phyloP scores from a whole-genome alignment of 192 early-diverging fungal genomes.

The Umbelopsis sp. region DNA sequence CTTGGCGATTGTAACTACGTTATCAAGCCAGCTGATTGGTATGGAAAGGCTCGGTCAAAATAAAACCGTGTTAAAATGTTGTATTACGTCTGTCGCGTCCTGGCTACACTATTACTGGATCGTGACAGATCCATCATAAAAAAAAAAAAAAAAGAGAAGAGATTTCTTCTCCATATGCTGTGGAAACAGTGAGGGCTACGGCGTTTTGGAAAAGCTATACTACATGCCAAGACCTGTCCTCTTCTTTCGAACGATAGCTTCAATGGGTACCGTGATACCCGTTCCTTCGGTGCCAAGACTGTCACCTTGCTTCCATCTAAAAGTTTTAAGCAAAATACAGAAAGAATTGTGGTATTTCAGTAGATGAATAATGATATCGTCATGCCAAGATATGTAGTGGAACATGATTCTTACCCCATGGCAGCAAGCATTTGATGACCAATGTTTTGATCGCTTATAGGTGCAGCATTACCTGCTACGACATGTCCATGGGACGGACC shows the following conservation, averaged over 20 bases:
- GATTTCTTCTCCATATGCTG: background rate
- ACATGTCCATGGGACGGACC: constrained; percentile 49
- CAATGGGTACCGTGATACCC: constrained; percentile 54
- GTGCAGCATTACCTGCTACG: constrained; percentile 54
- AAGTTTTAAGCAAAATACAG: too few species aligned
- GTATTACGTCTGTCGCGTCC: too few species aligned
- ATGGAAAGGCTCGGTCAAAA: too few species aligned
- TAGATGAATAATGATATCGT: background rate
- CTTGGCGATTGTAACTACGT: too few species aligned
- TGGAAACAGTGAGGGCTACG: too few species aligned
- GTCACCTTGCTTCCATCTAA: constrained; percentile 51
- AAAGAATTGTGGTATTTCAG: background rate
- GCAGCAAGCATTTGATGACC: constrained; percentile 69
- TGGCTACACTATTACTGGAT: too few species aligned
- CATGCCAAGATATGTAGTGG: background rate
- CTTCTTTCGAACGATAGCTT: constrained; percentile 51
- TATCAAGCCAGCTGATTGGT: too few species aligned
- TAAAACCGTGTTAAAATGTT: too few species aligned
- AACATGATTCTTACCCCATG: constrained; percentile 59
- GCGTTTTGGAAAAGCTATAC: background rate
- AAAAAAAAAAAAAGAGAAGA: too few species aligned
- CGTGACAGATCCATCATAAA: too few species aligned
- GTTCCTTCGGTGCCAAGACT: constrained; percentile 44
- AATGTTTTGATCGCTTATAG: constrained; percentile 59
- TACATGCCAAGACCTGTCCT: constrained; percentile 45